Percentiles rank a stretch among this genome's conserved stretches.
These are phyloP conservation scores for Fusarium sp. DNA, from an alignment of 2,329 filamentous ascomycete genomes.

Conservation along the genomic window DNA sequence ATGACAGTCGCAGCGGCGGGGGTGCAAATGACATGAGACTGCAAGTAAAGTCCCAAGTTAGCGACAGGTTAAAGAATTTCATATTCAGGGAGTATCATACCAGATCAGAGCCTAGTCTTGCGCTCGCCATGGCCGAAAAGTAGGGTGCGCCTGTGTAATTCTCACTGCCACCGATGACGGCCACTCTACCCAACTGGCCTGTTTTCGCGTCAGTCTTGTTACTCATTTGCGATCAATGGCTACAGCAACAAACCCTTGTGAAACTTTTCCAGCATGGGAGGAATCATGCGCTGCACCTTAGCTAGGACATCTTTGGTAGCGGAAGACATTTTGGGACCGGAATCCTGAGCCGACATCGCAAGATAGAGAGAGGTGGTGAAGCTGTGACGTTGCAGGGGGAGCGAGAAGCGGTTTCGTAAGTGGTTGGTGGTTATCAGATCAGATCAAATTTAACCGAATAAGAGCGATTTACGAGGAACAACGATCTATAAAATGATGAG, in stretches of 20 bases:
- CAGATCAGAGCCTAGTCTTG: slow-evolving; percentile 90
- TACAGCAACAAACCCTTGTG: slow-evolving; percentile 80
- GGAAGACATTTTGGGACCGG: slow-evolving; percentile 69
- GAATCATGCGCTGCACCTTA: slow-evolving; percentile 90
- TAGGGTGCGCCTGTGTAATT: slow-evolving; percentile 98
- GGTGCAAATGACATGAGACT: slow-evolving; percentile 97
- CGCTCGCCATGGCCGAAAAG: slow-evolving; percentile 97
- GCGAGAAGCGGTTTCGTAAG: too few species aligned
- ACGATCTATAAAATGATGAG: background rate
- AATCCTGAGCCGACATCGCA: slow-evolving; percentile 45
- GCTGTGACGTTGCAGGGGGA: slow-evolving; percentile 16
- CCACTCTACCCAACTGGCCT: slow-evolving; percentile 94
- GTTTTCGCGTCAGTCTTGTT: slow-evolving; percentile 25
- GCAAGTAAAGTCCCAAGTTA: slow-evolving; percentile 6
- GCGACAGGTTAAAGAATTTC: background rate
- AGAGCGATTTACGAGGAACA: background rate
- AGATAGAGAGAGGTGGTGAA: slow-evolving; percentile 14
- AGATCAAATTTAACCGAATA: background rate
- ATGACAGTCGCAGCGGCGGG: slow-evolving; percentile 88
- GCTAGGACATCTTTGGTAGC: slow-evolving; percentile 80
- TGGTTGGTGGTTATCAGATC: slow-evolving; percentile 1
- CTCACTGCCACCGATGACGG: slow-evolving; percentile 93
- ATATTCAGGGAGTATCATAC: slow-evolving; percentile 59
- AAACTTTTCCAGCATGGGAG: slow-evolving; percentile 94
- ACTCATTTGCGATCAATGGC: slow-evolving; percentile 1